Base-by-base conservation (phyloP, 2,329 filamentous ascomycete species). In the Lasiodiplodia gonubiensis region DNA sequence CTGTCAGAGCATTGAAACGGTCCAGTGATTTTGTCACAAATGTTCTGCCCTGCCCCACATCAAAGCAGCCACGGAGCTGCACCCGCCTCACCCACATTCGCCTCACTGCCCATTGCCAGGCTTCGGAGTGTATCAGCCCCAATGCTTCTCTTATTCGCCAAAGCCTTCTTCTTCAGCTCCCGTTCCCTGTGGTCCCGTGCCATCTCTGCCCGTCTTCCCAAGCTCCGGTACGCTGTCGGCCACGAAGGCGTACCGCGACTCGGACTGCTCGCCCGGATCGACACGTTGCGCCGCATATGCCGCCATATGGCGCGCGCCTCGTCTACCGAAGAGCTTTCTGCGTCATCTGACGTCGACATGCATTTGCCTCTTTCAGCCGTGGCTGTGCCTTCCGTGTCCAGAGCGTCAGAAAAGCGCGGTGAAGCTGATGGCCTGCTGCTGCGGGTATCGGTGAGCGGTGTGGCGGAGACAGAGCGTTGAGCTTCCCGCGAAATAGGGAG, bases 61-160 rank as follows among this genome's bases (percentile, higher is more conserved):
- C 21, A 63, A 30, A 52, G 57, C 42, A 61, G 23, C 59, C 59
- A 51, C 59, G 46, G 59, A 63, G 59, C 46, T 35, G 42, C 39
- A 30, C 59, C 27, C 59, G 59, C 59, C 59, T 63, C 59, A 63
- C 30, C 51, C 46, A 46, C 42, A 63, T 30, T 46, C 46, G 59
- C 52, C 64, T 66, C 64, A 49, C 64, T 57, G 14, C 64, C 37
- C 51, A 63, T 46, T 4, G 69, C 69, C 73, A 79, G 75, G 42
- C 73, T 78, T 67, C 72, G 74, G 69, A 81, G 66, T 21, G 79
- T 81, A 70, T 80, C 79, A 6, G 77, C 77, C 14, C 80, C 79
- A 5, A 81, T 71, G 67, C 77, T 80, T 42, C 80, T 72, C 69
- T 79, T 80, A 67, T 81, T 81, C 64, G 74, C 71, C 51, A 81